Evolutionary conservation across 257 asterid species (phyloP), one percentile per base, ranked within the genome.

Genomic region (Salvia rosmarinus): DNA sequence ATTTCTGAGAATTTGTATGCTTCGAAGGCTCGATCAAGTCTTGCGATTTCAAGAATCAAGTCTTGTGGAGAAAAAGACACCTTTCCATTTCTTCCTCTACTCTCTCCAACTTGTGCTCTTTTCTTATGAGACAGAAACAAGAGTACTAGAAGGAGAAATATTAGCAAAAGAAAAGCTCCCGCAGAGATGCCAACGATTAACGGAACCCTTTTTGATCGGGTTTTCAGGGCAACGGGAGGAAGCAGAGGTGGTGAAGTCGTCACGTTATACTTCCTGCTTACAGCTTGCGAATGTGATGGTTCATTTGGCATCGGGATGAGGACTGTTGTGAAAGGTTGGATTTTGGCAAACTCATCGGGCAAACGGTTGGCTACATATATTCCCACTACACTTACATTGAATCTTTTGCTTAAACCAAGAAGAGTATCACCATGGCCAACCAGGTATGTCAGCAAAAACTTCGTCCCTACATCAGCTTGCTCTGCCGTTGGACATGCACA

Each of bases 401-500:
- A 88, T 47, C 77, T 78, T 73, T 71, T 54, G 46, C 87, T 61
- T 47, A 88, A 17, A 5, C 30, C 39, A 34, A 44, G 40, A 58
- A 84, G 73, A 52, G 76, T 75, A 56, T 86, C 91, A 0, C 75
- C 82, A 11, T 37, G 13, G 40, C 65, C 77, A 43, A 84, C 63
- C 10, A 85, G 47, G 80, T 84, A 86, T 34, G 89, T 88, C 35
- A 82, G 68, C 77, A 86, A 71, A 64, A 81, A 75, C 68, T 66
- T 74, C 0, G 69, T 39, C 30, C 87, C 89, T 0, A 49, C 44
- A 30, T 37, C 71, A 28, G 39, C 72, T 77, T 87, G 90, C 32
- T 65, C 64, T 20, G 40, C 62, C 0, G 83, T 80, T 8, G 89
- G 89, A 71, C 90, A 87, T 14, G 90, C 87, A 50, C 89, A 85